phyloP scores from a whole-genome alignment of 257 asterid species.

The Solanum etuberosum region DNA sequence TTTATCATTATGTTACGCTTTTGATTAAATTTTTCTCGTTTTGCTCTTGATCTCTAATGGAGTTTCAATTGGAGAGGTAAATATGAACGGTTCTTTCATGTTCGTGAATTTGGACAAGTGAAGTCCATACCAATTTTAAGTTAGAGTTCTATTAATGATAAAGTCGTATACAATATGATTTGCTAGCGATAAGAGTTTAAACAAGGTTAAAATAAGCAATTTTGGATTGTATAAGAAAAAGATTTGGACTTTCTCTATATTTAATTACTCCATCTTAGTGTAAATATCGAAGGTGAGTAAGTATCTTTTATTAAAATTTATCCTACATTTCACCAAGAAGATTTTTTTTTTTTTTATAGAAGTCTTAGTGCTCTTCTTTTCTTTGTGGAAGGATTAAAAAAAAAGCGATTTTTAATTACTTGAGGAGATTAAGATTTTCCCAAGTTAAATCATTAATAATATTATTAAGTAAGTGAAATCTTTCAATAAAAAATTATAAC shows the following conservation, averaged over 20 bases:
- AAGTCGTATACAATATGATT: background rate
- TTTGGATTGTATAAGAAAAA: background rate
- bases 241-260: background rate
- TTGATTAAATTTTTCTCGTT: background rate
- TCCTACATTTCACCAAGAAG: background rate
- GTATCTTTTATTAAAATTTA: no score
- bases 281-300: background rate
- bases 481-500: background rate
- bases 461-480: background rate
- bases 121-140: no score
- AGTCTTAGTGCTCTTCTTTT: no score
- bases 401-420: background rate
- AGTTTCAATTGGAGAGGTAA: background rate
- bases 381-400: background rate
- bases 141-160: no score
- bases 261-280: background rate
- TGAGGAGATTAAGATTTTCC: background rate
- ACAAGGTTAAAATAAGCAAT: background rate
- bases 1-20: no score
- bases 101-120: no score
- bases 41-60: background rate
- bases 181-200: background rate
- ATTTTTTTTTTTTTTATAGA: no score
- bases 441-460: background rate
- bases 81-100: background rate